Base-by-base conservation (phyloP, 148 eudicot genomes). In the Chenopodium quinoa region DNA sequence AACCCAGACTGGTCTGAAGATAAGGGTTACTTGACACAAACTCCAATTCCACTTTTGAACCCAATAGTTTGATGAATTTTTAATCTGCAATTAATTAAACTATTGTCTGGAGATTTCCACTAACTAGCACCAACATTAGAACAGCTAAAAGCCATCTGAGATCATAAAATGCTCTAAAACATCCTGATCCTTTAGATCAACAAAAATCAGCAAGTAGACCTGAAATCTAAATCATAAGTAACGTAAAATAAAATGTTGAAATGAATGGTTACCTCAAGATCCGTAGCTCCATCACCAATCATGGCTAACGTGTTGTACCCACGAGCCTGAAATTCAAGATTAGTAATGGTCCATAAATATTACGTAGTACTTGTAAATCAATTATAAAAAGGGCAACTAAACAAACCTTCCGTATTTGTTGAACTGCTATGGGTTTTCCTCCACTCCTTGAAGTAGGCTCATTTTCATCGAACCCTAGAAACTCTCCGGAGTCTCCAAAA, bases 231-330 rank as follows among this genome's bases (percentile, higher is more conserved):
- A n/a, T 20, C 66, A n/a, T 1, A 62, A 56, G 75, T 40, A 22
- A 58, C 76, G 31, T 12, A 12, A n/a, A 29, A 32, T 44, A 27
- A 70, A 29, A 19, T 80, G 16, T 54, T 62, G 40, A 31, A 65
- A 40, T 44, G 75, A 50, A 29, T 63, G 81, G 80, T 86, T 71
- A 96, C 99, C 98, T 96, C 99, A 80, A 92, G 99, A 89, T 96
- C 99, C 71, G 99, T 96, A 74, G 98, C 99, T 50, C 99, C 99
- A 83, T 96, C 99, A 34, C 99, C 99, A 86, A 96, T 88, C 99
- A 96, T 96, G 87, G 87, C 92, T 75, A 93, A 79, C 72, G 87
- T 89, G 79, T 91, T 91, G 89, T 92, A 96, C 65, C 94, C 95
- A 82, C 66, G 86, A 80, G 87, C 93, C 99, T 96, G 89, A 77